Conservation (phyloP, 140 eudicot genomes). For the Artemisia princeps region DNA sequence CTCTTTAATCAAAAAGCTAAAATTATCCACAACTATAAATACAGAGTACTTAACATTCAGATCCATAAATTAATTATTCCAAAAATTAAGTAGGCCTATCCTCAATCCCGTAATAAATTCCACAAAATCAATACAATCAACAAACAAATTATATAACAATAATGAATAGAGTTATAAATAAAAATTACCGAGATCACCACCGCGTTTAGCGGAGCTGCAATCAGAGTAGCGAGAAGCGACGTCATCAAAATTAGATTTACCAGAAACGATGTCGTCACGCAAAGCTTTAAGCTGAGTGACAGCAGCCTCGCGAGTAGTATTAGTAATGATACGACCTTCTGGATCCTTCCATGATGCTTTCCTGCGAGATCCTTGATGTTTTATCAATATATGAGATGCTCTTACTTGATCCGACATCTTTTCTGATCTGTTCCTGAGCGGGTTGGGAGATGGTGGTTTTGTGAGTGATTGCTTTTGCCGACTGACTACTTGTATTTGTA, state of each 20-base stretch:
- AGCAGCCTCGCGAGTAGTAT: constrained; percentile 75
- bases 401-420: constrained; percentile 43
- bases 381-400: constrained; percentile 83
- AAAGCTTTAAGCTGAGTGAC: constrained; percentile 67
- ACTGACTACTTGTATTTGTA: too few relatives aligned
- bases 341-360: constrained; percentile 99
- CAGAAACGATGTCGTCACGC: constrained; percentile 67
- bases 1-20: too few relatives aligned
- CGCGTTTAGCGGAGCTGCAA: constrained; percentile 98
- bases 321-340: constrained; percentile 61
- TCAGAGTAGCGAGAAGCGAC: constrained; percentile 64
- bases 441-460: too few relatives aligned
- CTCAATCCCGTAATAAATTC: too few relatives aligned
- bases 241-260: constrained; percentile 60
- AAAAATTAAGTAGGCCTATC: too few relatives aligned
- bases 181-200: constrained; percentile 83
- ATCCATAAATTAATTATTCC: too few relatives aligned
- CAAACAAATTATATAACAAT: too few relatives aligned
- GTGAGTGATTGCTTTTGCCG: too few relatives aligned
- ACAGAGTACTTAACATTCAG: too few relatives aligned
- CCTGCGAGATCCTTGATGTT: constrained; percentile 90
- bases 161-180: not conserved
- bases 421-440: too few relatives aligned
- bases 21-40: too few relatives aligned
- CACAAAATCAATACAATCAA: too few relatives aligned